Base-by-base conservation (phyloP, 2,329 filamentous ascomycete species). In the Annulohypoxylon truncatum region DNA sequence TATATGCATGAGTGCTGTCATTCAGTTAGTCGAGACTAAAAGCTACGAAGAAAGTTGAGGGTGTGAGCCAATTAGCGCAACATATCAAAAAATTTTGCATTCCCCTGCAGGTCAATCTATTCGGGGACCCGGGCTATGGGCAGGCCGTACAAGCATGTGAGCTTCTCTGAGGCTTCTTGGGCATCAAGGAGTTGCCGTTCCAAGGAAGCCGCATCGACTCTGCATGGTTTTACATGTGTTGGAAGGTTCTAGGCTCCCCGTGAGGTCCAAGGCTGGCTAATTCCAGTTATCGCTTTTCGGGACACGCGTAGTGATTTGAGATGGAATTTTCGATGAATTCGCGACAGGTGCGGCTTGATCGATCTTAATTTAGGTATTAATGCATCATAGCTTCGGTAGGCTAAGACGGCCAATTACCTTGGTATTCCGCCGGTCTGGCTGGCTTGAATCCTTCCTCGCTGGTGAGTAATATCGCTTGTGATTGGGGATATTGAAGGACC, bases 311-410 rank as follows among this genome's bases (percentile, higher is more conserved):
- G 29, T 33, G 38, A 22, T 40, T 58, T 40, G 22, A 53, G 42
- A 48, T n/a, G 31, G 50, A 66, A 44, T 18, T 29, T 57, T 54
- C 42, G 18, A 57, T 26, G 35, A 44, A 33, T 57, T 26, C 50
- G 61, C 53, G 38, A 59, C 38, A 65, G 56, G 35, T 64, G 64
- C 64, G 64, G 64, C 44, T 69, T 67, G 62, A 69, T 33, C 54
- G 64, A 64, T 55, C 46, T 64, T 66, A 67, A 69, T 60, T 64
- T 55, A 69, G 64, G 64, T 69, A 62, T 64, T 67, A 58, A 69
- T 64, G 67, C 67, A 64, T 64, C 48, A 24, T 15, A 38, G 52
- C 31, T 12, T 47, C 48, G 44, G 60, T 62, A 67, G 67, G 64
- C 67, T 67, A 69, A 69, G 64, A 44, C 59, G 56, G 63, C 60